Base-by-base conservation (phyloP, 2,329 filamentous ascomycete genomes). In the Clonostachys byssicola region DNA sequence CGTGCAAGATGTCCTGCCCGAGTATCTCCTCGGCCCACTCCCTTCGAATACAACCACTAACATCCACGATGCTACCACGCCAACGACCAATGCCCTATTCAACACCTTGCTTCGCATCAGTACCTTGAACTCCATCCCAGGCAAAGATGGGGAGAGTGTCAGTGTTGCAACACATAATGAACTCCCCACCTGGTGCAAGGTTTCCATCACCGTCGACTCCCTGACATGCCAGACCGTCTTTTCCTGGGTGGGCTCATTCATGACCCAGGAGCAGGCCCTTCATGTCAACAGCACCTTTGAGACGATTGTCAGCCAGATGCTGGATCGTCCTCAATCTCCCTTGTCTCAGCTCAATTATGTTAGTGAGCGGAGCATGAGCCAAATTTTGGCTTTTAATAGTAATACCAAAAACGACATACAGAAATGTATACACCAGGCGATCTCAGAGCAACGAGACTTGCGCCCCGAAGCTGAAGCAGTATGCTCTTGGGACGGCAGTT, bases 221-320 rank as follows among this genome's bases (percentile, higher is more conserved):
- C 16, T 3, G 4, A 58, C 48, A 0, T 39, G 57, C 9, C 18
- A 51, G 1, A 58, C 49, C 2, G 10, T 51, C 20, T 52, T 70
- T 6, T 61, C 60, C 18, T 66, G 65, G 35, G 50, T 72, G 20
- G 60, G 63, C 44, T 60, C 65, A 5, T 66, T 70, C 45, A 71
- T 74, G 33, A 63, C 64, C 3, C 54, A 64, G 6, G 52, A 60
- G 2, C 73, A 76, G 47, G 70, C 71, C 0, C 56, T 60, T n/a
- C 73, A 70, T 42, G 57, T 82, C 6, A 70, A 70, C 12, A 68
- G 66, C 51, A 74, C 74, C 0, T 78, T 80, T 44, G 70, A 73
- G 23, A 70, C 71, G 47, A 70, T 77, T 3, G 63, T 81, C 35
- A 58, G 65, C 16, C 62, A 69, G 14, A 66, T 76, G 0, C 45